Conservation (phyloP, 192 early-diverging fungal species). For the Backusella liffmaniae region DNA sequence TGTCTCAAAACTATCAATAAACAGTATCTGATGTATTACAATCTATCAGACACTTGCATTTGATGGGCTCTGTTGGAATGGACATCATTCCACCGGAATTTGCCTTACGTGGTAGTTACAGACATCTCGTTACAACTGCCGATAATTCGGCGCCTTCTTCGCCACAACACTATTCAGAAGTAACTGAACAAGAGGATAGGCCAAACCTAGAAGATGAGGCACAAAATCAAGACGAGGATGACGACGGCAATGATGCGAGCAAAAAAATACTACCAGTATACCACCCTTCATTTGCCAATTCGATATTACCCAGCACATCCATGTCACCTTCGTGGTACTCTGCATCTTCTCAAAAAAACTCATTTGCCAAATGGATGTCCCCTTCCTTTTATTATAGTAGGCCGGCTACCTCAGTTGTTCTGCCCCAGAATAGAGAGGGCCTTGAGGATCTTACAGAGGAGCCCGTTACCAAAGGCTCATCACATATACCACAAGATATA, state of each 20-base stretch:
- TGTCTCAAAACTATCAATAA: background rate
- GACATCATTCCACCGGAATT: slow-evolving; percentile 40
- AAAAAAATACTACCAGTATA: slow-evolving; percentile 19
- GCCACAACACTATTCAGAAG: background rate
- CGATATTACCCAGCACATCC: slow-evolving; percentile 29
- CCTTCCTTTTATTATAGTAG: slow-evolving; percentile 39
- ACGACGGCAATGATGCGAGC: background rate
- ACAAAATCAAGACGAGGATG: background rate
- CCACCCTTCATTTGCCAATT: slow-evolving; percentile 29
- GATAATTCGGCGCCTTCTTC: background rate
- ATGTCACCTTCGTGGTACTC: slow-evolving; percentile 41
- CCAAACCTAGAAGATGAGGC: background rate
- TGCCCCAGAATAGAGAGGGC: slow-evolving; percentile 17
- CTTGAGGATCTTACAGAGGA: background rate
- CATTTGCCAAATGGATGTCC: slow-evolving; percentile 34
- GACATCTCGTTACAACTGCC: slow-evolving; percentile 4
- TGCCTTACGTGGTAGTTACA: slow-evolving; percentile 23
- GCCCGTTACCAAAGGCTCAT: background rate
- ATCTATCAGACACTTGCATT: slow-evolving; percentile 25
- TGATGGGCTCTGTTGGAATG: slow-evolving; percentile 18
- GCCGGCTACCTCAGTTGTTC: slow-evolving; percentile 21
- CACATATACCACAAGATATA: slow-evolving; percentile 23
- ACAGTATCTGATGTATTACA: slow-evolving; percentile 31
- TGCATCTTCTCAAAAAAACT: slow-evolving; percentile 37
- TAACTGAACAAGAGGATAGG: background rate